Conservation (phyloP, 345 rosid species). For the Eucalyptus albens region DNA sequence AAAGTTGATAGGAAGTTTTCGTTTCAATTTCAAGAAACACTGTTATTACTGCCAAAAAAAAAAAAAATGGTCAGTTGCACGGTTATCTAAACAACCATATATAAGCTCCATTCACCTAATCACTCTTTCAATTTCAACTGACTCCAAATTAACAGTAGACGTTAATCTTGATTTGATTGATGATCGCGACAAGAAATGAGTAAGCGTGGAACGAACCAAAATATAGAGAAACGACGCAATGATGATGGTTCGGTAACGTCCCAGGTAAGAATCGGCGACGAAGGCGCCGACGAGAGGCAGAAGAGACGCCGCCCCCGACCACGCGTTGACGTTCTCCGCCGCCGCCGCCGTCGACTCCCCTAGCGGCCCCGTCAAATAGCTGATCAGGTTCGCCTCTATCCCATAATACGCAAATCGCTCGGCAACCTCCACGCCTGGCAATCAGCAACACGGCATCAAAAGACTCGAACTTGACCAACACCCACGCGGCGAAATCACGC, state of each 20-base stretch:
- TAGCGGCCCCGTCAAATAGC: conserved; percentile 4
- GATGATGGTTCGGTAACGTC: conserved; percentile 32
- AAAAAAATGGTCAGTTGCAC: background rate
- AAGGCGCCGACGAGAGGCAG: conserved; percentile 34
- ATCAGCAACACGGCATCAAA: background rate
- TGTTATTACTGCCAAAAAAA: background rate
- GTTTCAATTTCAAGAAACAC: background rate
- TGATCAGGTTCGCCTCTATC: conserved; percentile 3
- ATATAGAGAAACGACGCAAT: conserved; percentile 28
- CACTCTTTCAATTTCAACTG: background rate
- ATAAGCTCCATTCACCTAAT: background rate
- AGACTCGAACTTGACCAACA: background rate
- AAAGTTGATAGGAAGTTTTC: background rate
- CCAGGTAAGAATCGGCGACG: conserved; percentile 27
- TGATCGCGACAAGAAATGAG: background rate
- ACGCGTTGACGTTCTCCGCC: conserved; percentile 8
- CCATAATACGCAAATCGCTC: conserved; percentile 12
- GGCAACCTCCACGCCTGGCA: conserved; percentile 6
- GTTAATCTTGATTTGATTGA: background rate
- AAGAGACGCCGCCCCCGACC: conserved; percentile 19
- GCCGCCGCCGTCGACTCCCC: conserved; percentile 8
- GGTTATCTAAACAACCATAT: background rate
- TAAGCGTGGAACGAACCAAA: background rate
- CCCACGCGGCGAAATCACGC: background rate
- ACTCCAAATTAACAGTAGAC: background rate